Conservation (phyloP, 1,139 yeast genomes). For the Suhomyces chickasaworum region DNA sequence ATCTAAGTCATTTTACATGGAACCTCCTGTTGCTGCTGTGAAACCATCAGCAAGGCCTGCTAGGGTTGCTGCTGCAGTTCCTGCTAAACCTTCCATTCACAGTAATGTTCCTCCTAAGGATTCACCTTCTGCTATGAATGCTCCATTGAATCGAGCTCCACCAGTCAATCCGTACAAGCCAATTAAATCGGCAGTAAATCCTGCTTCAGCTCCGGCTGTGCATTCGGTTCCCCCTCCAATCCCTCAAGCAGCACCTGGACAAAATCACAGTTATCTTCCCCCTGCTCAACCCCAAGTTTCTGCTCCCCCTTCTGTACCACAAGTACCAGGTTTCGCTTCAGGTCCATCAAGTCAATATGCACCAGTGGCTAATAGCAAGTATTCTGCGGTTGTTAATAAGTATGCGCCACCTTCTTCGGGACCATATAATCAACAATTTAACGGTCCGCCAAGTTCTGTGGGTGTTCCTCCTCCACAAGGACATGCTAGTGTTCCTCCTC, state of each 20-base stretch:
- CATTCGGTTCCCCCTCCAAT: background rate
- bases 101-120: conserved; percentile 14
- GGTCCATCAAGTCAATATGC: conserved; percentile 8
- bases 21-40: conserved; percentile 45
- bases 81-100: conserved; percentile 15
- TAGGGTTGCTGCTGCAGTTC: conserved; percentile 28
- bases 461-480: conserved; percentile 9
- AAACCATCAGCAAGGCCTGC: conserved; percentile 31
- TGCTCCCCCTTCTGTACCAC: background rate
- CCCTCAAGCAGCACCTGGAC: background rate
- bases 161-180: conserved; percentile 20
- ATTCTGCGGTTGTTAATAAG: conserved; percentile 1
- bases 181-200: conserved; percentile 10
- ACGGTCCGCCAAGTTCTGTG: background rate
- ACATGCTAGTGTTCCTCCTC: conserved; percentile 6
- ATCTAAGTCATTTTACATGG: conserved; percentile 49
- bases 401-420: conserved; percentile 7
- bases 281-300: background rate
- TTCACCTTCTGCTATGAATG: conserved; percentile 15
- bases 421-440: conserved; percentile 1
- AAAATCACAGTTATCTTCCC: background rate
- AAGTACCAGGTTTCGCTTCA: background rate
- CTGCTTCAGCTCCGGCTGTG: background rate
- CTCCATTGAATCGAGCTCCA: conserved; percentile 14
- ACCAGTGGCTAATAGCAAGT: conserved; percentile 3